Percentiles rank a stretch among this genome's conserved stretches.
Conservation (phyloP, 257 asterid genomes). For the Scutellaria barbata region DNA sequence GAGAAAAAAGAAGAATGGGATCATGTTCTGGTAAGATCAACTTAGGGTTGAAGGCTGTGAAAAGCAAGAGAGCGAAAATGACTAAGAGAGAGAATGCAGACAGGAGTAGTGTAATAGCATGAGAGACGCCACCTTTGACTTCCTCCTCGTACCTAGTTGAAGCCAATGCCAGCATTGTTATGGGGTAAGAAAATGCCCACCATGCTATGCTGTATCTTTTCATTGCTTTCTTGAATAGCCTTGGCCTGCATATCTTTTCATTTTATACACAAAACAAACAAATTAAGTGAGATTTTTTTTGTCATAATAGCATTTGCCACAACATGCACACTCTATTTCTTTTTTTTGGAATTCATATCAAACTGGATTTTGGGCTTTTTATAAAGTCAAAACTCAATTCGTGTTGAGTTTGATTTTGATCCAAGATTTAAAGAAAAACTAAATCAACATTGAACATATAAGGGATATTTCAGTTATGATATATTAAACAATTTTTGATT, state of each 20-base stretch:
- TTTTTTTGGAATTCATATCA: too few relatives aligned
- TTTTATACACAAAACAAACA: too few relatives aligned
- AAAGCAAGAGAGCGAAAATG: conserved; percentile 41
- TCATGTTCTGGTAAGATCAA: conserved; percentile 47
- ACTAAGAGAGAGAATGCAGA: conserved; percentile 52
- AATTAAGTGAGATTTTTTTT: too few relatives aligned
- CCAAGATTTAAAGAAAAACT: too few relatives aligned
- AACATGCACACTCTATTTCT: too few relatives aligned
- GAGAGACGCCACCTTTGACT: conserved; percentile 54
- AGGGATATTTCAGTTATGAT: too few relatives aligned
- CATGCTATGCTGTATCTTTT: conserved; percentile 59
- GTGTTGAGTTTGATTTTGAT: too few relatives aligned
- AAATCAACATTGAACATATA: too few relatives aligned
- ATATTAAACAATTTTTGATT: too few relatives aligned
- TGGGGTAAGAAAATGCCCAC: conserved; percentile 78
- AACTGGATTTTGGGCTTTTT: too few relatives aligned
- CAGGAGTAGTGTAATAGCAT: conserved; percentile 39
- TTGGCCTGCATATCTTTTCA: conserved; percentile 63
- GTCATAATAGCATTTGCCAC: too few relatives aligned
- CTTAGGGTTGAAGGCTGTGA: conserved; percentile 46
- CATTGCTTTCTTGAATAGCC: conserved; percentile 68
- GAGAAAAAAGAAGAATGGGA: conserved; percentile 34
- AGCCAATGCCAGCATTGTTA: conserved; percentile 57
- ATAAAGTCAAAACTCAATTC: too few relatives aligned
- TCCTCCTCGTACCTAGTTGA: conserved; percentile 57